A percentile compares a stretch with the other conserved stretches of the same genome.
Evolutionary conservation across 208 protist species (phyloP).

Genomic region (Leishmania tropica): DNA sequence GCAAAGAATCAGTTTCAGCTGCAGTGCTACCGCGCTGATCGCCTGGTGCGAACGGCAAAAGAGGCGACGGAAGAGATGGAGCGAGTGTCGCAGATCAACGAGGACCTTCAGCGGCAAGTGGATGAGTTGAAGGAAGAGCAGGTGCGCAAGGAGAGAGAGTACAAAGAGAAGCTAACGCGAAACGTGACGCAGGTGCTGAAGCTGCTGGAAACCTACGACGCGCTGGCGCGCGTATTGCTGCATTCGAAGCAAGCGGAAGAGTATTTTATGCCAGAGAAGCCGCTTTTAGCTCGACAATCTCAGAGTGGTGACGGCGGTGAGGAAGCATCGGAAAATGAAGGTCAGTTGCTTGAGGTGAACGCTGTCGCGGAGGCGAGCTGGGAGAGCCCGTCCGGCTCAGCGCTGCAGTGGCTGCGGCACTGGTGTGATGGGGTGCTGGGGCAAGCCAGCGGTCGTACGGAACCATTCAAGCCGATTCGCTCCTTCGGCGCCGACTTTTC

Average conservation of each 20-base stretch:
- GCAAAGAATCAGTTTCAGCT: constrained; percentile 92
- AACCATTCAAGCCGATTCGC: constrained; percentile 25
- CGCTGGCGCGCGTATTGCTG: constrained; percentile 18
- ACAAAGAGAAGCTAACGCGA: constrained; percentile 44
- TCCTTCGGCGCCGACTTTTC: constrained; percentile 71
- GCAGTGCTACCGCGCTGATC: constrained; percentile 85
- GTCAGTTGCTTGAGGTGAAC: background rate
- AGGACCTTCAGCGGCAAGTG: constrained; percentile 41
- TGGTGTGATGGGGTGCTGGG: constrained; percentile 71
- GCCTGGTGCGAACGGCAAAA: constrained; percentile 59
- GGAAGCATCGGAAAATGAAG: background rate
- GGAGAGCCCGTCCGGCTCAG: constrained; percentile 3
- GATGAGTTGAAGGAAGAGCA: constrained; percentile 50
- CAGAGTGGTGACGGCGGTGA: background rate
- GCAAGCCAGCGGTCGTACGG: constrained; percentile 8
- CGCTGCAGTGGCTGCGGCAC: constrained; percentile 42
- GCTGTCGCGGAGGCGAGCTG: background rate
- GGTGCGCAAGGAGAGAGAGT: constrained; percentile 46
- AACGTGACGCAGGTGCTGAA: constrained; percentile 27
- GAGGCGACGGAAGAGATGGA: constrained; percentile 48
- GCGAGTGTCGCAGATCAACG: constrained; percentile 35
- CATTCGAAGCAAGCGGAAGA: constrained; percentile 14
- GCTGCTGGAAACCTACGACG: constrained; percentile 48
- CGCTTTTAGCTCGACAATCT: background rate
- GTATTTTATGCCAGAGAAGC: constrained; percentile 12